Evolutionary conservation across 2,329 filamentous ascomycete genomes (phyloP), one percentile per base, ranked within the genome.

Genomic region (Colletotrichum lini): DNA sequence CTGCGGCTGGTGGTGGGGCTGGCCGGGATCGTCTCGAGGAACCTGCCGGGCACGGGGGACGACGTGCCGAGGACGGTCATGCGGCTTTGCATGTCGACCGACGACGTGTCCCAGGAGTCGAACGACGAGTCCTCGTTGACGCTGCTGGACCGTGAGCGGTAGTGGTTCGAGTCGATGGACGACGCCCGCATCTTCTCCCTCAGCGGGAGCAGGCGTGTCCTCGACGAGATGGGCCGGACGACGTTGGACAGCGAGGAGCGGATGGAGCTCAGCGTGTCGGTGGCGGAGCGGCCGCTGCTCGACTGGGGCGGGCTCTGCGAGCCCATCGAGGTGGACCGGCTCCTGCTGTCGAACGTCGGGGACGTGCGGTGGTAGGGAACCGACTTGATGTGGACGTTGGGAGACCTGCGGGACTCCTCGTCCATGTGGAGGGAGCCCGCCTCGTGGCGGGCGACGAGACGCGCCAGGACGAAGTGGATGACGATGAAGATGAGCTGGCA

Each of bases 81-180:
- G 38, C 89, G 86, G 74, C 86, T 88, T 73, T 91, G 88, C 3
- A 88, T 82, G 74, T 92, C 91, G 2, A 94, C 90, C 0, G 86
- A 84, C 0, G 91, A 93, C 0, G 91, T 93, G 76, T 94, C 92
- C 93, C 93, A 94, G 2, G 88, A 90, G 75, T 94, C 92, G 76
- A 94, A 94, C 1, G 89, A 88, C 72, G 93, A 91, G n/a, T 88
- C 87, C 16, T 78, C 76, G 40, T 81, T 81, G 47, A 78, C 76
- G 45, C 81, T 81, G 47, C 80, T 80, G 18, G 78, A 78, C 6
- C 76, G 76, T 7, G 81, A 80, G 6, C 75, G 78, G 56, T 81
- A 79, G 9, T 77, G 72, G 50, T 76, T 79, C 0, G 87, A 87
- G 7, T 88, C 86, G 12, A 87, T 78, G 1, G 89, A 91, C 8